These are phyloP conservation scores for Sungouiozyma ichnusensis DNA, from an alignment of 805 yeast genomes.

Conservation along the genomic window DNA sequence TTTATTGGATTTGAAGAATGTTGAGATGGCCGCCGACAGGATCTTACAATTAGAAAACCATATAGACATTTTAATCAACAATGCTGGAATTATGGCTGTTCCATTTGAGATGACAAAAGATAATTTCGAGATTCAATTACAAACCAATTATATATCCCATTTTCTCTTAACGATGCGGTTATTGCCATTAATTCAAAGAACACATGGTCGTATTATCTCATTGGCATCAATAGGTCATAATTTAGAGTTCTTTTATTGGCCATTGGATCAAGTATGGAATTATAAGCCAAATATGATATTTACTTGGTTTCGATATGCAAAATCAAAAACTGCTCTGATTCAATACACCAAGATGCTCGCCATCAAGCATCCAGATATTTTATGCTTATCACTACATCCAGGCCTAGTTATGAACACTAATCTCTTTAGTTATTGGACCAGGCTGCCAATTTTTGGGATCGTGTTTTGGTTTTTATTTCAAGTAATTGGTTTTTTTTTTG, in stretches of 20 bases:
- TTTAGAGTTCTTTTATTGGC: constrained; percentile 39
- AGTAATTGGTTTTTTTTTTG: constrained; percentile 55
- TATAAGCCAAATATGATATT: constrained; percentile 56
- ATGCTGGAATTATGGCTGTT: constrained; percentile 75
- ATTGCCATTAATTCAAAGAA: constrained; percentile 40
- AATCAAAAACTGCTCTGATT: constrained; percentile 69
- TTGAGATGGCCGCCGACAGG: constrained; percentile 38
- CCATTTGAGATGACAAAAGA: constrained; percentile 57
- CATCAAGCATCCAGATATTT: constrained; percentile 51
- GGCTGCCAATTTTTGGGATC: constrained; percentile 68
- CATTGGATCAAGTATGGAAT: constrained; percentile 37
- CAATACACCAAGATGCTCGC: constrained; percentile 61
- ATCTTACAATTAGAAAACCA: constrained; percentile 37
- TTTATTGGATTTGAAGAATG: constrained; percentile 37
- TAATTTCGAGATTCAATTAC: constrained; percentile 69
- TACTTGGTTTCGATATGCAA: constrained; percentile 69
- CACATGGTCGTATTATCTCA: constrained; percentile 41
- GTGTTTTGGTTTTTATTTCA: constrained; percentile 65
- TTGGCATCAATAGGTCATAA: constrained; percentile 59
- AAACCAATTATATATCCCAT: constrained; percentile 68
- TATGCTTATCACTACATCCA: constrained; percentile 64
- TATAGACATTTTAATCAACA: constrained; percentile 56
- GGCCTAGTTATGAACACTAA: constrained; percentile 82
- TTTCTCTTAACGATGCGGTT: constrained; percentile 56
- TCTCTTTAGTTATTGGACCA: constrained; percentile 64